Conservation (phyloP, 768 basidiomycete species). For the Boletus huronensis region DNA sequence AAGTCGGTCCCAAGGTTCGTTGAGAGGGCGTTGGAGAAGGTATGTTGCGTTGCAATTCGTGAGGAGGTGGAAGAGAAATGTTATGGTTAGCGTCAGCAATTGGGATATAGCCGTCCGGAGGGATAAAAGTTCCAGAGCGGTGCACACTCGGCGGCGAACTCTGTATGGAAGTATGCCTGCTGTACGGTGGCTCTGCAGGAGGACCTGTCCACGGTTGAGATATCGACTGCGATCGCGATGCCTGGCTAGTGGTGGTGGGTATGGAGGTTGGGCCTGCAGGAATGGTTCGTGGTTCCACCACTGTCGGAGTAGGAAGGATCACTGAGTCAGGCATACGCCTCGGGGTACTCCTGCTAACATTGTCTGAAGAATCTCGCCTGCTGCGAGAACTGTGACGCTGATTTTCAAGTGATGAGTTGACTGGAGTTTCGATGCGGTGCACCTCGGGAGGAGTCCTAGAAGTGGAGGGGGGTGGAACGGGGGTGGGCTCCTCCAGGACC, state of each 20-base stretch:
- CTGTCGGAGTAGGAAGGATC: conserved; percentile 2
- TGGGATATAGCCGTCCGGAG: conserved; percentile 52
- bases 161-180: conserved; percentile 19
- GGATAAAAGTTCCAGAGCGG: conserved; percentile 29
- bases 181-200: conserved; percentile 7
- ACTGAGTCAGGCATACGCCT: conserved; percentile 15
- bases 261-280: conserved; percentile 6
- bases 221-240: conserved; percentile 15
- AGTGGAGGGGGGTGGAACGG: conserved; percentile 14
- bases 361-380: conserved; percentile 18
- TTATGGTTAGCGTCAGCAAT: conserved; percentile 35
- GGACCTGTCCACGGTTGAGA: conserved; percentile 19
- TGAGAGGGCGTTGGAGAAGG: conserved; percentile 30
- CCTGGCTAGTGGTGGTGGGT: conserved; percentile 11
- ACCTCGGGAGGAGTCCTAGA: conserved; percentile 25
- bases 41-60: conserved; percentile 37
- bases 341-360: conserved; percentile 6
- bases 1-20: conserved; percentile 13
- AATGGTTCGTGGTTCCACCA: conserved; percentile 16
- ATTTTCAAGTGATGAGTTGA: conserved; percentile 17
- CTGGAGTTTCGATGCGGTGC: conserved; percentile 20
- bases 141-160: conserved; percentile 16
- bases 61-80: conserved; percentile 50
- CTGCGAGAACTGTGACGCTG: conserved; percentile 18
- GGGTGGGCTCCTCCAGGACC: conserved; percentile 9